A percentile compares a stretch with the other conserved stretches of the same genome.
phyloP scores from a whole-genome alignment of 2,329 filamentous ascomycete genomes.

The Botrytis tulipae region DNA sequence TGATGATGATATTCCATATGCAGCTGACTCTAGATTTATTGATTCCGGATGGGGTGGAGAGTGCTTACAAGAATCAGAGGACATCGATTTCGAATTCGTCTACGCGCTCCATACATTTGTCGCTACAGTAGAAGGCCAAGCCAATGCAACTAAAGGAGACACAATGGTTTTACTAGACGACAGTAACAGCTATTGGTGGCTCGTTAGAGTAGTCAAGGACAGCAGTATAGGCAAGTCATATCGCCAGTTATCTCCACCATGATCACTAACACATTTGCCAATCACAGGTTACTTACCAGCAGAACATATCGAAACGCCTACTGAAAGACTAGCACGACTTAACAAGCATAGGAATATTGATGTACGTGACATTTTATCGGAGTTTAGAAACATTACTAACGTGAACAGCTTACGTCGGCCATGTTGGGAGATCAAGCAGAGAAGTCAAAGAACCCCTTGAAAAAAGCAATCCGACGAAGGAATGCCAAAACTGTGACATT shows the following conservation, averaged over 20 bases:
- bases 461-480: constrained; percentile 68
- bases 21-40: constrained; percentile 60
- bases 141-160: constrained; percentile 96
- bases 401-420: constrained; percentile 59
- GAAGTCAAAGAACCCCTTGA: constrained; percentile 70
- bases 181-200: constrained; percentile 99
- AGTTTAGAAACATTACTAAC: constrained; percentile 23
- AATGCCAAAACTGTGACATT: constrained; percentile 73
- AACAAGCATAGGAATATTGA: constrained; percentile 99
- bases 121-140: constrained; percentile 95
- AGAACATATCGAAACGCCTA: constrained; percentile 97
- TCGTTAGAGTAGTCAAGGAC: constrained; percentile 95
- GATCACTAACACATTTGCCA: constrained; percentile 7
- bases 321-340: constrained; percentile 84
- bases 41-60: constrained; percentile 72
- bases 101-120: constrained; percentile 98
- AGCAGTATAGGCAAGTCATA: constrained; percentile 72
- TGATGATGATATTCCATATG: constrained; percentile 52
- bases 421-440: constrained; percentile 71
- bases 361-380: constrained; percentile 53
- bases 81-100: constrained; percentile 99
- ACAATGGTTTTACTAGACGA: constrained; percentile 98
- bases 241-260: not conserved
- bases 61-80: constrained; percentile 92
- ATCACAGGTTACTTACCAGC: constrained; percentile 83